A percentile compares a stretch with the other conserved stretches of the same genome.
These are phyloP conservation scores for Leptographium wingfieldii DNA, from an alignment of 2,329 filamentous ascomycete genomes.

Conservation along the genomic window DNA sequence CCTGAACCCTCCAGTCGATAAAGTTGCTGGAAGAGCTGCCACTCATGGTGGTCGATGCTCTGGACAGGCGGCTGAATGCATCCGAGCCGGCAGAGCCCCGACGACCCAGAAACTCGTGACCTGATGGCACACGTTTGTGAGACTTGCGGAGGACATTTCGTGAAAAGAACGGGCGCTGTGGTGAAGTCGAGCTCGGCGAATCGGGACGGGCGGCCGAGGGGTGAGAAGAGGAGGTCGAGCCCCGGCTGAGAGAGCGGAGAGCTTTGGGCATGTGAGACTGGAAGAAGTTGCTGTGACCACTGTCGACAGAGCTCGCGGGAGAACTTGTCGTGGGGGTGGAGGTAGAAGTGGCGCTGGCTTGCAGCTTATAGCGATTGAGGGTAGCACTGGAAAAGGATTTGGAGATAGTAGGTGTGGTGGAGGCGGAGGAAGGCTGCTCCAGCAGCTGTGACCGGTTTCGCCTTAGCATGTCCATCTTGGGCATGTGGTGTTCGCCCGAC, in stretches of 20 bases:
- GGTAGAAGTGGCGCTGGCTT: constrained; percentile 8
- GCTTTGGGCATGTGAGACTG: constrained; percentile 12
- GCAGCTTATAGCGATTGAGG: constrained; percentile 5
- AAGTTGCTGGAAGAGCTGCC: constrained; percentile 16
- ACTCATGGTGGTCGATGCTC: constrained; percentile 16
- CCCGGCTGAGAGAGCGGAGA: constrained; percentile 15
- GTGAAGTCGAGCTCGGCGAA: constrained; percentile 3
- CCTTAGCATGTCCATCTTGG: constrained; percentile 10
- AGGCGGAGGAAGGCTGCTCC: background rate
- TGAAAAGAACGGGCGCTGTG: constrained; percentile 6
- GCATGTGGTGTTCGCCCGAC: background rate
- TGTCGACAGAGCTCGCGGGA: constrained; percentile 15
- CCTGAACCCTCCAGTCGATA: constrained; percentile 21
- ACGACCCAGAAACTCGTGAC: constrained; percentile 12
- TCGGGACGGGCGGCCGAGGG: background rate
- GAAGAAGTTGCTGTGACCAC: constrained; percentile 15
- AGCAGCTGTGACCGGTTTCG: constrained; percentile 4
- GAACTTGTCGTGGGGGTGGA: constrained; percentile 9
- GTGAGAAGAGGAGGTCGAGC: constrained; percentile 4
- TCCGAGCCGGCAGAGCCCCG: constrained; percentile 20
- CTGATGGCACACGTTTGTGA: constrained; percentile 11
- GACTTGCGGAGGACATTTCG: constrained; percentile 12
- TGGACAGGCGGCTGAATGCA: constrained; percentile 15
- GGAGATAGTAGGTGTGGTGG: background rate
- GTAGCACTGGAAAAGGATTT: background rate